Base-by-base conservation (phyloP, 2,329 filamentous ascomycete species). In the Calonectria pseudoturangicola region DNA sequence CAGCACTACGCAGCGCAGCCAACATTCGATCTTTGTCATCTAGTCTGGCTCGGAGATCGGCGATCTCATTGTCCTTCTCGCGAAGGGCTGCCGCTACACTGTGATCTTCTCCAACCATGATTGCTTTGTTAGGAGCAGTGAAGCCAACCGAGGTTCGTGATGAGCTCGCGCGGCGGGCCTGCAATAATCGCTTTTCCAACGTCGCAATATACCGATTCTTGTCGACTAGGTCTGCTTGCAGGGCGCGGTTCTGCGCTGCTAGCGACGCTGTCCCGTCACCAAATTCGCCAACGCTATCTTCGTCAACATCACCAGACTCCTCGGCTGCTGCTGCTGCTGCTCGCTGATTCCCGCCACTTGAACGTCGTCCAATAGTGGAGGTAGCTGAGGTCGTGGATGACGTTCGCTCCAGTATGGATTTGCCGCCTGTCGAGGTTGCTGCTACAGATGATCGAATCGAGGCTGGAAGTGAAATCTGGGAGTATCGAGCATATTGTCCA, bases 11-110 rank as follows among this genome's bases (percentile, higher is more conserved):
- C 66, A 99, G 88, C 1, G 97, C 97, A 4, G 93, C 88, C 66
- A 98, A 88, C 95, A 98, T 99, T 13, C 94, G 91, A 82, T 98
- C 96, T 83, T 98, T 98, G 85, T 98, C 96, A 78, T 98, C 96
- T 0, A 98, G 88, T 74, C 95, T 92, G 28, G 95, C 93, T 12
- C 95, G 92, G n/a, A 99, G 89, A 77, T 98, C 96, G 9, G 93
- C 92, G 80, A 99, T 98, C 84, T 98, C 96, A 27, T 92, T 90
- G 79, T 99, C 97, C 83, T 97, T 98, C 77, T 98, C 97, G 73
- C 92, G 93, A 58, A 98, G 86, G 21, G 94, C 84, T 2, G 92
- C 87, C 60, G 93, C 90, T 54, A 95, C 87, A 75, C 94, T 94
- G 74, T 94, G 92, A 76, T 96, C 94, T 80, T 98, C 95, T 45